Conservation (phyloP, 495 filamentous ascomycete genomes). For the Aspergillus biplanus region DNA sequence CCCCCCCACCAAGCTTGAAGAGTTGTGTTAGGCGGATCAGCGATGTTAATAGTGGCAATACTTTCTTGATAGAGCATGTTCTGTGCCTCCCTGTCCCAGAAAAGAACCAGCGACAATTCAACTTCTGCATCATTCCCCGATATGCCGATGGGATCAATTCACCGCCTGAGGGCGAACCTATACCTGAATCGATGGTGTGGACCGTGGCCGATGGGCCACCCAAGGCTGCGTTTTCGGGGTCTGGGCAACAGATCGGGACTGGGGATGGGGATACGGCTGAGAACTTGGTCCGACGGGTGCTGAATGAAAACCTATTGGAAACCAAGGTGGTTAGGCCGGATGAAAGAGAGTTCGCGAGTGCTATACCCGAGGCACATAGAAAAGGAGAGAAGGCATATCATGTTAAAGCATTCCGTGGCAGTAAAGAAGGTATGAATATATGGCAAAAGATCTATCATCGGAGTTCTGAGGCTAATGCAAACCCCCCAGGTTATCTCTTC, state of each 20-base stretch:
- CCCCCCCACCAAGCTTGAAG: not conserved
- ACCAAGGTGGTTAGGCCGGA: conserved; percentile 69
- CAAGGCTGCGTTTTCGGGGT: conserved; percentile 55
- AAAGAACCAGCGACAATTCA: conserved; percentile 84
- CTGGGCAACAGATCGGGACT: conserved; percentile 40
- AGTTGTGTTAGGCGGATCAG: not conserved
- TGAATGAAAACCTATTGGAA: conserved; percentile 60
- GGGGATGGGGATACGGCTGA: conserved; percentile 64
- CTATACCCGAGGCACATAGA: conserved; percentile 76
- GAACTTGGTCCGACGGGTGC: conserved; percentile 63
- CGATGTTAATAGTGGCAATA: conserved; percentile 15
- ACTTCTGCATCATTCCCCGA: conserved; percentile 82
- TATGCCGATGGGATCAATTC: conserved; percentile 59
- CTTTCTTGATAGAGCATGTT: conserved; percentile 61
- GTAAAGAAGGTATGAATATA: conserved; percentile 73
- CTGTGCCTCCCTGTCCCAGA: conserved; percentile 89
- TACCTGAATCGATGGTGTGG: conserved; percentile 78
- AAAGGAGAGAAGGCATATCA: conserved; percentile 91
- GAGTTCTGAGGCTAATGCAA: conserved; percentile 13
- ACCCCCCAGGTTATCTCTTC: conserved; percentile 74
- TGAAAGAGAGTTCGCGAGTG: conserved; percentile 76
- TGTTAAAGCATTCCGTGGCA: conserved; percentile 87
- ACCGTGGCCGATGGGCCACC: conserved; percentile 75
- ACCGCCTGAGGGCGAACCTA: conserved; percentile 35
- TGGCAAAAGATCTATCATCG: not conserved